These are phyloP conservation scores for Phytopythium cucurbitacearum DNA, from an alignment of 352 stramenopile genomes.

Conservation along the genomic window DNA sequence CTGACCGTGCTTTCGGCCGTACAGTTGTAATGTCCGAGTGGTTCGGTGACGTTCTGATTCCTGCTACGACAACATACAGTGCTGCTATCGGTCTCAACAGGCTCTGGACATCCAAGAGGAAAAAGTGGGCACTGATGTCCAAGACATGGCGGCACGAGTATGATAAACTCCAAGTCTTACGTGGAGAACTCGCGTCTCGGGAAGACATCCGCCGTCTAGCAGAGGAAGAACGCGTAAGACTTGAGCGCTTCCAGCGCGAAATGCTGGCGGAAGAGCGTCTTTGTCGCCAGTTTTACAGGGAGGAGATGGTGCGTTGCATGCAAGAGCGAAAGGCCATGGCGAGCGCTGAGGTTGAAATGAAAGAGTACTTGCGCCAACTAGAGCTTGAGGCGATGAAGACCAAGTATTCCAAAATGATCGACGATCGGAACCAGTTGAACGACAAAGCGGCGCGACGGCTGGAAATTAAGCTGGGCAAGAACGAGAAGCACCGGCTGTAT, in stretches of 20 bases:
- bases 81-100: conserved; percentile 25
- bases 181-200: conserved; percentile 42
- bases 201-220: conserved; percentile 42
- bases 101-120: conserved; percentile 36
- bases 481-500: conserved; percentile 69
- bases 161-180: conserved; percentile 37
- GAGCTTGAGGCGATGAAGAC: conserved; percentile 70
- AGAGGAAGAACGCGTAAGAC: conserved; percentile 40
- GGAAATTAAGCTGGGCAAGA: conserved; percentile 78
- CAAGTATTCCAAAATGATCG: conserved; percentile 67
- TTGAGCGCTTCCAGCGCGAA: conserved; percentile 45
- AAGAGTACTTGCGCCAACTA: conserved; percentile 55
- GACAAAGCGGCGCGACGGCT: conserved; percentile 63
- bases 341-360: conserved; percentile 59
- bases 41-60: neutral
- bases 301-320: conserved; percentile 56
- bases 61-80: neutral
- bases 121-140: conserved; percentile 26
- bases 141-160: conserved; percentile 41
- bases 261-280: conserved; percentile 63
- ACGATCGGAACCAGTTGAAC: conserved; percentile 52
- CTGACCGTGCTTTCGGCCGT: conserved; percentile 5
- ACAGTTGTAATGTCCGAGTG: conserved; percentile 5
- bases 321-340: conserved; percentile 65
- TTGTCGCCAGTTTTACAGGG: conserved; percentile 62